These are phyloP conservation scores for Colletotrichum trifolii DNA, from an alignment of 2,329 filamentous ascomycete genomes.

Conservation along the genomic window DNA sequence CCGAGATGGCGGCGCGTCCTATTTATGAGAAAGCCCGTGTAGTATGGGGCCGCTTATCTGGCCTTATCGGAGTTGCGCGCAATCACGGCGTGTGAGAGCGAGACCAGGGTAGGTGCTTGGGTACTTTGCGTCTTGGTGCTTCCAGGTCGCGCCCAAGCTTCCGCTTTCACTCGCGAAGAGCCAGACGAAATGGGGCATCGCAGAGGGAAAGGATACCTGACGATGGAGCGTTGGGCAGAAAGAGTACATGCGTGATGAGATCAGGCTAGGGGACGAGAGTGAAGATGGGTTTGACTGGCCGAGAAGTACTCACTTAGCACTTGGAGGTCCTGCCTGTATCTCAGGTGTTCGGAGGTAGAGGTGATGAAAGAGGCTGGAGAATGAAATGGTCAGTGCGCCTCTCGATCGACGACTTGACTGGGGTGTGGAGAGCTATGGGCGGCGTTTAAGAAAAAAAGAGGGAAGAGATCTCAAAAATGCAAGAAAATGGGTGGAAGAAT, in stretches of 20 bases:
- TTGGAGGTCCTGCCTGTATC: constrained; percentile 10
- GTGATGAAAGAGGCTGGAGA: constrained; percentile 20
- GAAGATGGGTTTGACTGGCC: no score
- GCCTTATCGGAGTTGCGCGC: constrained; percentile 48
- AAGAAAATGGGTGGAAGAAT: constrained; percentile 36
- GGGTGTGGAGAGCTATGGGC: constrained; percentile 17
- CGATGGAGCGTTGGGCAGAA: constrained; percentile 41
- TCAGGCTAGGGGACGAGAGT: no score
- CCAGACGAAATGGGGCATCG: no score
- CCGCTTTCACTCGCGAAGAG: no score
- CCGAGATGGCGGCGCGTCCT: constrained; percentile 57
- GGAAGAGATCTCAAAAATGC: constrained; percentile 46
- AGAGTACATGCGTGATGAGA: background rate
- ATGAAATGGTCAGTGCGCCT: constrained; percentile 35
- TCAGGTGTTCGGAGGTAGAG: constrained; percentile 29
- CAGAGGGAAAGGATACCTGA: no score
- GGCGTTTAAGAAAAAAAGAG: constrained; percentile 30
- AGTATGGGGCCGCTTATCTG: constrained; percentile 48
- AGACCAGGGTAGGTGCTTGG: constrained; percentile 1
- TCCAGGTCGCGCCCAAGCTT: no score
- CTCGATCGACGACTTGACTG: constrained; percentile 30
- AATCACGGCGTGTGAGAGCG: constrained; percentile 32
- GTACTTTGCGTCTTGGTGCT: no score
- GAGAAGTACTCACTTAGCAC: no score
- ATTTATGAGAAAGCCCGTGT: constrained; percentile 55